Evolutionary conservation across 2,329 filamentous ascomycete genomes (phyloP).

Genomic region (Pseudopyrenochaeta lycopersici): DNA sequence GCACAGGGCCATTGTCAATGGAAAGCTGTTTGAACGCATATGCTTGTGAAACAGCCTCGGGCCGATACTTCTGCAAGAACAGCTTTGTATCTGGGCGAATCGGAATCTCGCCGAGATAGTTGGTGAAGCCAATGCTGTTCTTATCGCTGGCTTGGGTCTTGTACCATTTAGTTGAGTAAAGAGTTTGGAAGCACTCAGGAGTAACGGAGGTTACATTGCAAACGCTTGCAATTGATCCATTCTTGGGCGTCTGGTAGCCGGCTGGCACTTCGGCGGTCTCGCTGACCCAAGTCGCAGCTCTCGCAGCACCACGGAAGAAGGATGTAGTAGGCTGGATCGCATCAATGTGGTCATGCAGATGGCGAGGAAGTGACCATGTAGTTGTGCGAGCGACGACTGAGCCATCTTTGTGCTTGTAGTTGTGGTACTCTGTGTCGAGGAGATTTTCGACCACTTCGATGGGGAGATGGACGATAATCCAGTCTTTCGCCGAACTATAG

Average conservation of each 20-base stretch:
- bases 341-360: conserved; percentile 67
- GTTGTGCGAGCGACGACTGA: conserved; percentile 61
- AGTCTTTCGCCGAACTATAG: conserved; percentile 66
- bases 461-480: conserved; percentile 64
- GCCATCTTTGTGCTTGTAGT: conserved; percentile 66
- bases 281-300: conserved; percentile 36
- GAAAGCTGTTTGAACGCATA: conserved; percentile 66
- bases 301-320: conserved; percentile 54
- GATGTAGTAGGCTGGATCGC: conserved; percentile 69
- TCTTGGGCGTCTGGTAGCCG: conserved; percentile 36
- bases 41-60: conserved; percentile 56
- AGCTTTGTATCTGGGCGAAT: conserved; percentile 64
- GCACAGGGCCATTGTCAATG: conserved; percentile 65
- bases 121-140: conserved; percentile 59
- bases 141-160: conserved; percentile 53
- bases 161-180: conserved; percentile 66
- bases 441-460: conserved; percentile 62
- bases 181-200: conserved; percentile 62
- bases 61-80: conserved; percentile 65
- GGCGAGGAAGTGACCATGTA: conserved; percentile 65
- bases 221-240: conserved; percentile 48
- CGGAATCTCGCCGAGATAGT: conserved; percentile 60
- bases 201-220: conserved; percentile 64
- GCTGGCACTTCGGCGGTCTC: conserved; percentile 31
- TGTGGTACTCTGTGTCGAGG: conserved; percentile 59